Evolutionary conservation across 2,329 filamentous ascomycete genomes (phyloP).

Genomic region (Apiospora marii): DNA sequence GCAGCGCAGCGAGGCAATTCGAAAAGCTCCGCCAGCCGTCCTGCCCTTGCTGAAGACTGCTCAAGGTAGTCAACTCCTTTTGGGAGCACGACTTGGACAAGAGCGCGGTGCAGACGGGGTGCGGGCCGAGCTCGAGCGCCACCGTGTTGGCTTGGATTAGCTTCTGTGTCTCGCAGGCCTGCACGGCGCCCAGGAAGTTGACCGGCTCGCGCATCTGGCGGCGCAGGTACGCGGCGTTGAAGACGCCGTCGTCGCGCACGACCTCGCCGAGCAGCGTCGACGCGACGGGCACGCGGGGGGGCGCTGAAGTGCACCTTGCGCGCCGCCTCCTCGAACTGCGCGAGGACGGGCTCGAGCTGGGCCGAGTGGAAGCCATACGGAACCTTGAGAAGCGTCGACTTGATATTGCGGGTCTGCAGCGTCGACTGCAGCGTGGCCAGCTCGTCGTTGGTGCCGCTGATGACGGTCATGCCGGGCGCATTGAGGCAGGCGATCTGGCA

Average conservation of each 20-base stretch:
- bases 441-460: conserved; percentile 20
- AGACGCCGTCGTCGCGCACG: conserved; percentile 13
- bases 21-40: conserved; percentile 11
- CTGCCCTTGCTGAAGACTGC: conserved; percentile 3
- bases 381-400: background rate
- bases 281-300: conserved; percentile 11
- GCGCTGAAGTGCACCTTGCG: conserved; percentile 8
- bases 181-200: background rate
- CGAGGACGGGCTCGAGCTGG: conserved; percentile 18
- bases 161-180: background rate
- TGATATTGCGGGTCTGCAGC: background rate
- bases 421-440: background rate
- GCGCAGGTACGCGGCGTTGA: conserved; percentile 18
- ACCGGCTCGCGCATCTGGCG: conserved; percentile 23
- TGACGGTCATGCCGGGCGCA: conserved; percentile 11
- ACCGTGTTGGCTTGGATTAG: background rate
- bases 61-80: conserved; percentile 21
- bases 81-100: conserved; percentile 19
- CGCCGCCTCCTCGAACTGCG: background rate
- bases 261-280: conserved; percentile 20
- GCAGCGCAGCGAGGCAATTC: conserved; percentile 19
- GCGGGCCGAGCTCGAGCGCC: conserved; percentile 20
- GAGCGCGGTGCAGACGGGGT: conserved; percentile 8
- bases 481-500: conserved; percentile 22
- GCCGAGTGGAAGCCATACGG: conserved; percentile 21